Base-by-base conservation (phyloP, 768 basidiomycete species). In the Mrakia gelida region DNA sequence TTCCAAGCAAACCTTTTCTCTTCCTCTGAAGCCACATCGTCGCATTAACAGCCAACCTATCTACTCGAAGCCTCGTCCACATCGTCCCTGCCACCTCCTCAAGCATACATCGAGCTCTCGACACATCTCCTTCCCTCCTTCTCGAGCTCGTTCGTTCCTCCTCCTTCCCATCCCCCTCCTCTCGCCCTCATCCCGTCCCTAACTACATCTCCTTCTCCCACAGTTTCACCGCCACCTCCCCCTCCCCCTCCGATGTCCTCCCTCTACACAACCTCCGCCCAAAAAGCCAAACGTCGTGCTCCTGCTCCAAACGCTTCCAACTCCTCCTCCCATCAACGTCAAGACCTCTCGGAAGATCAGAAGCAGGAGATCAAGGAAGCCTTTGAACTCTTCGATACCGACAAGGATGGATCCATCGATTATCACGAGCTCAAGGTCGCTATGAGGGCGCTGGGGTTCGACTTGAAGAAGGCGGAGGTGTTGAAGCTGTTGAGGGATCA, bases 351-450 rank as follows among this genome's bases (percentile, higher is more conserved):
- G 23, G 82, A 84, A 18, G 86, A 86, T 78, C 87, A 87, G 81
- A 92, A 92, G 81, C 92, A 94, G 82, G 97, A 99, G 85, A 95
- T 98, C 75, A 95, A 95, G 84, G 97, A 99, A 82, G 97, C 97
- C 0, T 99, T 99, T 82, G 96, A 98, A 85, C 90, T 99, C 75
- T 99, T 99, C 83, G 97, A 99, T 86, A 93, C 95, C 65, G 97
- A 99, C 88, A 97, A 98, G 87, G 97, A 99, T 83, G 93, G 93
- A 49, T 90, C 89, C 73, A 87, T 98, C 76, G 97, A 98, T 86
- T 98, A 98, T 85, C 97, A 99, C 86, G 97, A 99, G 84, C 89
- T 98, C 82, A 99, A 98, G 85, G 97, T 99, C 82, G 95, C 96
- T 73, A 95, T 99, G 93, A 89, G 97, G 65, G 97, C 97, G 1